Percentiles rank a stretch among this genome's conserved stretches.
Evolutionary conservation across 805 yeast genomes (phyloP).

Genomic region (Sungouiella thailandica): DNA sequence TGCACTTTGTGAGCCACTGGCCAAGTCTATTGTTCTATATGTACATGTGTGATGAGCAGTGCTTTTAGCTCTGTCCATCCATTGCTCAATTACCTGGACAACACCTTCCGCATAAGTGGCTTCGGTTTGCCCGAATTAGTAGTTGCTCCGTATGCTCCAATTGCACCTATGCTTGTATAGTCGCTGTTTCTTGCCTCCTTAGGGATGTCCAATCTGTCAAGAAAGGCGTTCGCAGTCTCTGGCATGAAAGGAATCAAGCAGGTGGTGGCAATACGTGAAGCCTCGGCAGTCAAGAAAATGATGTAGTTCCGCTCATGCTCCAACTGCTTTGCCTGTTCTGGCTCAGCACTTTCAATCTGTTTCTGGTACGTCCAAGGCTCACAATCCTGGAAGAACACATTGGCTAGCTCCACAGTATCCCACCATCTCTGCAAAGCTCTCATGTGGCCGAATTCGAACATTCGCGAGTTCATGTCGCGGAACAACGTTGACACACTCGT

Average conservation of each 20-base stretch:
- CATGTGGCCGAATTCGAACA: slow-evolving; percentile 47
- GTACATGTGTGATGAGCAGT: no score
- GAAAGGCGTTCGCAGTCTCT: slow-evolving; percentile 45
- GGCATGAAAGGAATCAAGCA: slow-evolving; percentile 75
- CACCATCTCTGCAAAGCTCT: slow-evolving; percentile 56
- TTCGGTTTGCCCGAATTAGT: slow-evolving; percentile 3
- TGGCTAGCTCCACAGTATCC: slow-evolving; percentile 54
- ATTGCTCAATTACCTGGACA: background rate
- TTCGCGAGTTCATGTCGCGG: slow-evolving; percentile 36
- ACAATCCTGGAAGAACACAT: slow-evolving; percentile 58
- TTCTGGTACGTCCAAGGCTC: slow-evolving; percentile 70
- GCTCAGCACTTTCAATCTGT: slow-evolving; percentile 9
- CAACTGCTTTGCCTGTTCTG: slow-evolving; percentile 13
- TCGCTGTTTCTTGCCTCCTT: slow-evolving; percentile 35
- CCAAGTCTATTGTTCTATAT: no score
- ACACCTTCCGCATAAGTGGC: slow-evolving; percentile 10
- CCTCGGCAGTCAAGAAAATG: slow-evolving; percentile 65
- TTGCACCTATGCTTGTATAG: slow-evolving; percentile 52
- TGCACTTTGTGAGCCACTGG: no score
- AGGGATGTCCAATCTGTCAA: slow-evolving; percentile 61
- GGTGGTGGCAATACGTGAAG: slow-evolving; percentile 61
- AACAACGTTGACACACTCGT: slow-evolving; percentile 8
- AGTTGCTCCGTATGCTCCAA: slow-evolving; percentile 22
- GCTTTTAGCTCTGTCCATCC: no score
- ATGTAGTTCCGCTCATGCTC: slow-evolving; percentile 39